phyloP scores from a whole-genome alignment of 805 yeast genomes.

The Blastobotrys peoriensis region DNA sequence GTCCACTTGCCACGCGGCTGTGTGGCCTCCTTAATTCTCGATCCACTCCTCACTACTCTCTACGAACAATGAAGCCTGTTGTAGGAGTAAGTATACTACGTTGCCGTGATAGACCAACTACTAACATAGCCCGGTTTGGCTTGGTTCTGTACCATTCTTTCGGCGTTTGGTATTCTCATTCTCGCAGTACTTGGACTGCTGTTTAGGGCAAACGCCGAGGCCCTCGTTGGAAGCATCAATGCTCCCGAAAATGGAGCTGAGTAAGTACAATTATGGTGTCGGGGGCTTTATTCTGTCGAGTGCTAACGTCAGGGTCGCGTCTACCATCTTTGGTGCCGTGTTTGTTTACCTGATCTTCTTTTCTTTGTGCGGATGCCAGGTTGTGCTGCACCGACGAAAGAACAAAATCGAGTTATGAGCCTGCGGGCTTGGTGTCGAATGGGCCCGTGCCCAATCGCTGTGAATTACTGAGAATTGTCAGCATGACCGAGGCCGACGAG shows the following conservation, averaged over 20 bases:
- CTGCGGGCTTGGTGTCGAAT: no score
- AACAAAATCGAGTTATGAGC: slow-evolving; percentile 54
- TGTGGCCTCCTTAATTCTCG: no score
- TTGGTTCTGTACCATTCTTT: slow-evolving; percentile 89
- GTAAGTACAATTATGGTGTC: slow-evolving; percentile 29
- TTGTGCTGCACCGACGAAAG: slow-evolving; percentile 56
- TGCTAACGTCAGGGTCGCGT: slow-evolving; percentile 58
- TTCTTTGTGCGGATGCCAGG: slow-evolving; percentile 85
- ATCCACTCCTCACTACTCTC: no score
- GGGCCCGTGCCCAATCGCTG: no score
- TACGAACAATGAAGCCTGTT: slow-evolving; percentile 39
- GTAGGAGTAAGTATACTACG: slow-evolving; percentile 38
- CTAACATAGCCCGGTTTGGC: slow-evolving; percentile 66
- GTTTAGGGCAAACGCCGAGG: slow-evolving; percentile 75
- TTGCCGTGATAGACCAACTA: neutral
- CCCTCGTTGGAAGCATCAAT: slow-evolving; percentile 84
- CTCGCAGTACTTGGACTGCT: slow-evolving; percentile 77
- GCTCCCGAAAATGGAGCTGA: slow-evolving; percentile 94
- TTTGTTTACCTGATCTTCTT: slow-evolving; percentile 74
- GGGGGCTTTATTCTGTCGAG: neutral
- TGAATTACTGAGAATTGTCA: no score
- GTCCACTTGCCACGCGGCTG: no score
- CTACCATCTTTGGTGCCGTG: slow-evolving; percentile 86
- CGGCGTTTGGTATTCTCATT: slow-evolving; percentile 88
- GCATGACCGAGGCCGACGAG: no score